Evolutionary conservation across 2,329 filamentous ascomycete species (phyloP), one percentile per base, ranked within the genome.

Genomic region (Fusarium lyarnte): DNA sequence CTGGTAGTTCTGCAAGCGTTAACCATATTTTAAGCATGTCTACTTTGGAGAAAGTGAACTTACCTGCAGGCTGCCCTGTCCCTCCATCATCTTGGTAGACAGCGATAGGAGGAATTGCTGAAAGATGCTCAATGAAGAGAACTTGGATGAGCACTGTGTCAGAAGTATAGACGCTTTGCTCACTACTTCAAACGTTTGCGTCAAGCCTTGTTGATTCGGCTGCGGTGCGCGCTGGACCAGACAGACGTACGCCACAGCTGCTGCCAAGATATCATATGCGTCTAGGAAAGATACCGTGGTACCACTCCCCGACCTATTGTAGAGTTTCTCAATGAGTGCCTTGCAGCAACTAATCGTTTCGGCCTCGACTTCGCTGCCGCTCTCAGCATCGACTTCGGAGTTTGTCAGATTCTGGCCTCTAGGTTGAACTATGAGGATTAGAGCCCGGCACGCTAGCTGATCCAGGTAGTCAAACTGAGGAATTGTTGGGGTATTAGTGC

Each of bases 211-310:
- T 5, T 71, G 69, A 1, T 45, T 53, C 1, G 23, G n/a, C 5
- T 54, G 45, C 0, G 62, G 27, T 23, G 35, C 4, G 0, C 36
- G 25, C 4, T 70, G 67, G 19, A 43, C 39, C 0, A 71, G 57
- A 2, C 57, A 63, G 0, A 71, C 16, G 16, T 71, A 71, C 2
- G 51, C 25, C 0, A 71, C 69, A 0, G 67, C 67, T 3, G 69
- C 69, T n/a, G 69, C 54, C 25, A 71, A 36, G 21, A 63, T 45
- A 8, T 59, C 58, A 38, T 71, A 71, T 19, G 69, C 69, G 17
- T 71, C 67, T 11, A 63, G 25, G n/a, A 71, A 71, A 4, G 69
- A 71, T 8, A 61, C 42, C 12, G 42, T 7, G 6, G 27, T 17
- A 3, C 35, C 45, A 19, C 31, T 45, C 1, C 62, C 54, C 0